Conservation (phyloP, 1,284 basidiomycete genomes). For the Agaricales sp. region DNA sequence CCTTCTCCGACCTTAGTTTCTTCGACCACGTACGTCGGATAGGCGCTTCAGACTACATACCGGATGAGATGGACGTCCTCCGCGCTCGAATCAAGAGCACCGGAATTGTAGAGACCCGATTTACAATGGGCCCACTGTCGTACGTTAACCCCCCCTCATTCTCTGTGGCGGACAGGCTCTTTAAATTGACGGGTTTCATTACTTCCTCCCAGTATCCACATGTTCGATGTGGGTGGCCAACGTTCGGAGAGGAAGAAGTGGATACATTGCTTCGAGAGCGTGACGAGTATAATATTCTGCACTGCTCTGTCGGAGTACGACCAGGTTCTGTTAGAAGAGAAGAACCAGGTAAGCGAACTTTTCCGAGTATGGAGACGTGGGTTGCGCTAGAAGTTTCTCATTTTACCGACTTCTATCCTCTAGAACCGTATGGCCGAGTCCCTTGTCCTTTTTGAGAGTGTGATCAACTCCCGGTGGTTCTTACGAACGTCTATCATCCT, state of each 20-base stretch:
- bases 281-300: conserved; percentile 94
- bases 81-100: conserved; percentile 87
- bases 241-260: conserved; percentile 92
- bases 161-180: conserved; percentile 10
- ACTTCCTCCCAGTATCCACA: conserved; percentile 60
- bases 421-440: conserved; percentile 96
- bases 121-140: conserved; percentile 60
- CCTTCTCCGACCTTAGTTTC: conserved; percentile 44
- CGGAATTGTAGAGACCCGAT: conserved; percentile 88
- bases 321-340: conserved; percentile 77
- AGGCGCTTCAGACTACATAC: conserved; percentile 70
- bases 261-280: conserved; percentile 92
- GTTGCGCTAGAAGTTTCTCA: no score
- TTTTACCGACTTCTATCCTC: not conserved
- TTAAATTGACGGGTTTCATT: not conserved
- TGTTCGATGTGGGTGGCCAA: conserved; percentile 94
- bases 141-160: conserved; percentile 48
- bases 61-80: conserved; percentile 85
- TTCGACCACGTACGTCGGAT: conserved; percentile 82
- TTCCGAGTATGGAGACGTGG: conserved; percentile 20
- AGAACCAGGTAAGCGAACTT: conserved; percentile 53
- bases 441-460: conserved; percentile 86
- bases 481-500: conserved; percentile 86
- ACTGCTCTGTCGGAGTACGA: conserved; percentile 93
- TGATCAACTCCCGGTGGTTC: conserved; percentile 99